These are phyloP conservation scores for Claviceps digitariae DNA, from an alignment of 2,329 filamentous ascomycete species.

Conservation along the genomic window DNA sequence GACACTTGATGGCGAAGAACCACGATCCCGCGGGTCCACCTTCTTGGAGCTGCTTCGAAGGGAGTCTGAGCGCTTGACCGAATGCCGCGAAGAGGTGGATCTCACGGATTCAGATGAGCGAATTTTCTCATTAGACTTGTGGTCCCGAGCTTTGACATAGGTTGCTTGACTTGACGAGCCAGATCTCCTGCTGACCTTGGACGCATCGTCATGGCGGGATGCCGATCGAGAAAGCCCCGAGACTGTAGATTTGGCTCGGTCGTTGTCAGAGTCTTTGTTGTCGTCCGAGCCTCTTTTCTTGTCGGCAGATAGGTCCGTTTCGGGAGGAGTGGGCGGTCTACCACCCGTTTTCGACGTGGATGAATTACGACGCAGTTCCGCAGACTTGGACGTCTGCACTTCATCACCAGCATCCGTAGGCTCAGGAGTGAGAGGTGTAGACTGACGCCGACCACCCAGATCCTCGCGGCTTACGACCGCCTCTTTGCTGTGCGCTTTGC, in stretches of 20 bases:
- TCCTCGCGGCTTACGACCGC: constrained; percentile 52
- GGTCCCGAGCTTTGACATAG: constrained; percentile 27
- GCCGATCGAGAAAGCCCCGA: constrained; percentile 30
- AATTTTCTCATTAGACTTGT: constrained; percentile 23
- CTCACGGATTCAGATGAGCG: constrained; percentile 21
- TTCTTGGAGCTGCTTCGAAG: constrained; percentile 17
- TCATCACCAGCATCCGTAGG: constrained; percentile 49
- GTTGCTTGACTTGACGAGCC: constrained; percentile 46
- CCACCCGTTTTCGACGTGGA: constrained; percentile 26
- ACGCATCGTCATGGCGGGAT: constrained; percentile 35
- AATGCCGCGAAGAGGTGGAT: constrained; percentile 21
- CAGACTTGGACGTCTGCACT: constrained; percentile 31
- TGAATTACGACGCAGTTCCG: constrained; percentile 26
- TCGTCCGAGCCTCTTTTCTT: constrained; percentile 25
- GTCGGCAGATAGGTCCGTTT: constrained; percentile 44
- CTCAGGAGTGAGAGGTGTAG: constrained; percentile 51
- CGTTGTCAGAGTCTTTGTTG: constrained; percentile 7
- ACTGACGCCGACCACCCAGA: constrained; percentile 17
- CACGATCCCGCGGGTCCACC: constrained; percentile 28
- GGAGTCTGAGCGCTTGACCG: constrained; percentile 25
- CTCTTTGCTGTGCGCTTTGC: constrained; percentile 87
- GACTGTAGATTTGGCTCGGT: constrained; percentile 29
- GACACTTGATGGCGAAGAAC: constrained; percentile 32
- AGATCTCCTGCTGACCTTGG: constrained; percentile 40
- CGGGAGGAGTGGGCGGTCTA: constrained; percentile 49